A percentile compares a stretch with the other conserved stretches of the same genome.
Evolutionary conservation across 1,284 basidiomycete genomes (phyloP).

Genomic region (Uromyces viciae-fabae): DNA sequence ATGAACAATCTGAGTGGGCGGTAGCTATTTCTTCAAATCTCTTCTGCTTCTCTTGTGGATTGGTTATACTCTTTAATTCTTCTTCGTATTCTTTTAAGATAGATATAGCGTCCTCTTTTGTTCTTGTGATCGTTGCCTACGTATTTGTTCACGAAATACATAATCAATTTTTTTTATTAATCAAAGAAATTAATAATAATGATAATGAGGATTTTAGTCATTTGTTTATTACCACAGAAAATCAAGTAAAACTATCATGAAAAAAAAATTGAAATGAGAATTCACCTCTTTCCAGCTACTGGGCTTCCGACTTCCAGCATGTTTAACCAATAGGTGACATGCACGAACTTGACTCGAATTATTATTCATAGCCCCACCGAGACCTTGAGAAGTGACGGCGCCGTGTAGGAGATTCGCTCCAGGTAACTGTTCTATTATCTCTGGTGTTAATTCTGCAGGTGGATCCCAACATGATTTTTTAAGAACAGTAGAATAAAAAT

Average conservation of each 20-base stretch:
- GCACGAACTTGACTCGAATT: conserved; percentile 63
- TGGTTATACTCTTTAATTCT: conserved; percentile 49
- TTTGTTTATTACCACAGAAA: not conserved
- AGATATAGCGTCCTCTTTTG: conserved; percentile 81
- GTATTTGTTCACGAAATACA: not conserved
- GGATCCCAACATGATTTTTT: conserved; percentile 76
- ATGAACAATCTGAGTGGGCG: conserved; percentile 79
- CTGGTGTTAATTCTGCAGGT: conserved; percentile 64
- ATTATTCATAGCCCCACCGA: conserved; percentile 45
- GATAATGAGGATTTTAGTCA: not conserved
- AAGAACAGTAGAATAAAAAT: conserved; percentile 78
- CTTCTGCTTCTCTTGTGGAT: conserved; percentile 51
- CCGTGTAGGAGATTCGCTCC: conserved; percentile 50
- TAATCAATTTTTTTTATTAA: too few species aligned
- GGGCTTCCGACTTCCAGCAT: conserved; percentile 77
- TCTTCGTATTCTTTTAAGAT: conserved; percentile 66
- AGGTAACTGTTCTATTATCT: conserved; percentile 50
- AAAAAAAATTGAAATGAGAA: not conserved
- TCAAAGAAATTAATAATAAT: conserved; percentile 6
- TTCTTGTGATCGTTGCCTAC: conserved; percentile 76
- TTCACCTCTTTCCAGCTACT: conserved; percentile 57
- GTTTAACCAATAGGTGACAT: conserved; percentile 92
- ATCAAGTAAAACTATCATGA: not conserved
- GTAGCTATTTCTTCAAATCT: conserved; percentile 73
- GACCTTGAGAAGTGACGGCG: conserved; percentile 37